A percentile compares a stretch with the other conserved stretches of the same genome.
phyloP scores from a whole-genome alignment of 495 filamentous ascomycete genomes.

The Penicillium malachiteum region DNA sequence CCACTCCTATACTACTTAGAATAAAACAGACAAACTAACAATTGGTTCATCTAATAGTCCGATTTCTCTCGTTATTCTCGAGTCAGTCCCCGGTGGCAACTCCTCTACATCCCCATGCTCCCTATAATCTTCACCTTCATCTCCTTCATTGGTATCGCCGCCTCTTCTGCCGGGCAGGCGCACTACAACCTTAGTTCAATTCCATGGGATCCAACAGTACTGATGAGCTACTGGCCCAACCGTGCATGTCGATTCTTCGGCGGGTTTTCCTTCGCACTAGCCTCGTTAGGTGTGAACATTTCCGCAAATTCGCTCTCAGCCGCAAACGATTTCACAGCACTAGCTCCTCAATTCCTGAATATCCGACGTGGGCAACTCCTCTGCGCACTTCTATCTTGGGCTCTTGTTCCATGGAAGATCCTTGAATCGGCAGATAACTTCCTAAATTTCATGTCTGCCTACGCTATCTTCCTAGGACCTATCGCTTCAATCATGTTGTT shows the following conservation, averaged over 20 bases:
- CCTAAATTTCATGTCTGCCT: constrained; percentile 62
- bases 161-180: constrained; percentile 43
- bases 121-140: constrained; percentile 52
- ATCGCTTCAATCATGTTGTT: constrained; percentile 65
- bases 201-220: constrained; percentile 46
- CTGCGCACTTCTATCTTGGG: constrained; percentile 58
- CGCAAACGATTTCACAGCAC: constrained; percentile 62
- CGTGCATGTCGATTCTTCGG: constrained; percentile 53
- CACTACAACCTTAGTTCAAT: constrained; percentile 38
- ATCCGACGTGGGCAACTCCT: constrained; percentile 63
- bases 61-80: constrained; percentile 52
- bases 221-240: constrained; percentile 48
- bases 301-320: constrained; percentile 64
- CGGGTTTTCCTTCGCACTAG: constrained; percentile 47
- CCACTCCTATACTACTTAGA: not conserved
- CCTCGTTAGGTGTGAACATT: constrained; percentile 54
- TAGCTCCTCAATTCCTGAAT: constrained; percentile 59
- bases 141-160: constrained; percentile 48
- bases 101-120: constrained; percentile 49
- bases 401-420: constrained; percentile 65
- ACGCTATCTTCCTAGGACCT: constrained; percentile 67
- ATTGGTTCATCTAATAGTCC: constrained; percentile 18
- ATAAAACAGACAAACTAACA: constrained; percentile 1
- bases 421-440: constrained; percentile 56
- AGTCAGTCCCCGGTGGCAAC: constrained; percentile 41